Evolutionary conservation across 2,329 filamentous ascomycete species (phyloP).

Genomic region (Arthrobotrys entomopaga): DNA sequence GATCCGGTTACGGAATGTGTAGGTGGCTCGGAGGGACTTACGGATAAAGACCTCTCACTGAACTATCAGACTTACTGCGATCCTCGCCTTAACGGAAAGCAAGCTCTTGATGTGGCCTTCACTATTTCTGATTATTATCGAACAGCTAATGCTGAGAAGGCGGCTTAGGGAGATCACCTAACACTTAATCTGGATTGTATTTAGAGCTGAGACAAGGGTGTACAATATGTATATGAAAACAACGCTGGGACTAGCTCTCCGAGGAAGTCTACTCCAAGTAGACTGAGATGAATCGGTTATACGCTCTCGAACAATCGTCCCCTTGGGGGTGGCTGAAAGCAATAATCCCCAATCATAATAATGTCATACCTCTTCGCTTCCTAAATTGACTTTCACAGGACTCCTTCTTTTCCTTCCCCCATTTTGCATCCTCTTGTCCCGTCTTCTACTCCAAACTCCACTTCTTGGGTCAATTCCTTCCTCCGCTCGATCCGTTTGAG

Average conservation of each 20-base stretch:
- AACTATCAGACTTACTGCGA: slow-evolving; percentile 98
- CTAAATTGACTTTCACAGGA: not conserved
- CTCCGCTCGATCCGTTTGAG: slow-evolving; percentile 6
- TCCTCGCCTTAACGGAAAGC: slow-evolving; percentile 94
- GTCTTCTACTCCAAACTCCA: slow-evolving; percentile 42
- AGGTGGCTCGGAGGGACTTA: slow-evolving; percentile 85
- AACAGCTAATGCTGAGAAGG: slow-evolving; percentile 58
- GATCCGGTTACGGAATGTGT: slow-evolving; percentile 97
- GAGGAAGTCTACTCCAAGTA: too few species aligned
- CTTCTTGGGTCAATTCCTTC: slow-evolving; percentile 33
- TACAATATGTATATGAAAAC: not conserved
- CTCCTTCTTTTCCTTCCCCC: slow-evolving; percentile 25
- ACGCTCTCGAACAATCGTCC: too few species aligned
- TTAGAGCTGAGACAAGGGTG: not conserved
- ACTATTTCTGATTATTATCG: slow-evolving; percentile 85
- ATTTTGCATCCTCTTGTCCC: slow-evolving; percentile 27
- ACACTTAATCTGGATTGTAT: not conserved
- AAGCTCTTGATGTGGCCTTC: slow-evolving; percentile 94
- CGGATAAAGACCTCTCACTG: slow-evolving; percentile 84
- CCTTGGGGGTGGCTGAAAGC: too few species aligned
- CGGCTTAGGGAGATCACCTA: not conserved
- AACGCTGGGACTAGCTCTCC: not conserved
- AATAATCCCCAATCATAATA: too few species aligned
- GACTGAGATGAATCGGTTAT: too few species aligned
- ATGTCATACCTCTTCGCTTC: slow-evolving; percentile 5